Base-by-base conservation (phyloP, 192 early-diverging fungal species). In the Phycomyces blakesleeanus region DNA sequence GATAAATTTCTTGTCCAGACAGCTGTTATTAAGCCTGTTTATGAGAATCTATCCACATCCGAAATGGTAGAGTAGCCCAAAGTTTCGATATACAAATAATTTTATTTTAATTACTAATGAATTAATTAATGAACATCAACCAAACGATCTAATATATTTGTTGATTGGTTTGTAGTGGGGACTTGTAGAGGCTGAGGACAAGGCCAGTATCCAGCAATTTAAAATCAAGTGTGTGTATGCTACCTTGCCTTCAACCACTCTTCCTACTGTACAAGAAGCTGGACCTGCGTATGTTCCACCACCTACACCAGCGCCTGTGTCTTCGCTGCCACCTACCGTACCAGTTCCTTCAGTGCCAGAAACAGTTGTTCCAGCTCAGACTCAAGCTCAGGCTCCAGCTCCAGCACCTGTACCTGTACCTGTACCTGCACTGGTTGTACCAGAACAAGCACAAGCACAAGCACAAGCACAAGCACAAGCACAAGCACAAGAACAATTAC, bases 1-100 rank as follows among this genome's bases (percentile, higher is more conserved):
- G 96, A 98, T 82, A 98, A 98, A 77, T 98, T 98, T 65, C 74
- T 97, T 58, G 87, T 98, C 16, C 95, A 97, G 78, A 89, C 85
- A 58, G 86, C 95, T 57, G 77, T 85, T 67, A 86, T 95, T 25
- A 79, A 87, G 4, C 72, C 78, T 40, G 87, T 92, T 34, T 80
- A 85, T 57, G 79, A 88, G 56, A 73, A 75, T 3, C 72, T 89
- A 62, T 77, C 83, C 22, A 69, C 84, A 40, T 67, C 80, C 11
- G 89, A 91, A 39, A 59, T 89, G 76, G 84, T 88, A 78, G 51
- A 59, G 14, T 6, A 41, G 40, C 40, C 40, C n/a, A n/a, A n/a
- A n/a, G n/a, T n/a, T n/a, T n/a, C n/a, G n/a, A n/a, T n/a, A n/a
- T n/a, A n/a, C n/a, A n/a, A n/a, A n/a, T n/a, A n/a, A n/a, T n/a